Conservation (phyloP, 768 basidiomycete species). For the Mycena filopes region DNA sequence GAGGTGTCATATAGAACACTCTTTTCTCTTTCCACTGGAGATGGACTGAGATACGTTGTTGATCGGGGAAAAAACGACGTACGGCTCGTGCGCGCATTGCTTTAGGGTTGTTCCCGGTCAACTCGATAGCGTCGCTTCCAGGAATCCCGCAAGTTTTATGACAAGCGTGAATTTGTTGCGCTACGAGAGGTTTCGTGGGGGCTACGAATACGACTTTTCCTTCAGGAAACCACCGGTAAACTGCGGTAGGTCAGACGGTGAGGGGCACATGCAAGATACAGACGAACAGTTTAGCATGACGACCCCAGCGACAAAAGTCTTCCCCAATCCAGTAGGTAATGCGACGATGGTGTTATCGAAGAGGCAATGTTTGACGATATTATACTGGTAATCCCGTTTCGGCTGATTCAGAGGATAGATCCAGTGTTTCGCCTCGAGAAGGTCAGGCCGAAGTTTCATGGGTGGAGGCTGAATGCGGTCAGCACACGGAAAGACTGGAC, state of each 20-base stretch:
- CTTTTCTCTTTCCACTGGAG: slow-evolving; percentile 84
- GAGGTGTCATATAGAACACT: slow-evolving; percentile 96
- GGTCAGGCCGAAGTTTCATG: slow-evolving; percentile 83
- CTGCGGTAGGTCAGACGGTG: slow-evolving; percentile 49
- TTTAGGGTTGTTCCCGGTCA: slow-evolving; percentile 80
- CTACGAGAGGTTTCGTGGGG: slow-evolving; percentile 95
- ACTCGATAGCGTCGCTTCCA: slow-evolving; percentile 82
- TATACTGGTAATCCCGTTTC: slow-evolving; percentile 94
- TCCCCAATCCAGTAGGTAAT: slow-evolving; percentile 95
- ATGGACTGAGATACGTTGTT: slow-evolving; percentile 24
- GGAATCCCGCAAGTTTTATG: slow-evolving; percentile 95
- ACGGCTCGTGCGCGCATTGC: slow-evolving; percentile 69
- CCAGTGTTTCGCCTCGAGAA: slow-evolving; percentile 86
- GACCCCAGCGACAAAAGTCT: slow-evolving; percentile 97
- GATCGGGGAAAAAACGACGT: slow-evolving; percentile 38
- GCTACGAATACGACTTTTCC: slow-evolving; percentile 96
- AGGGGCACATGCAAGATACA: background rate
- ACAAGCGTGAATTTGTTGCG: slow-evolving; percentile 94
- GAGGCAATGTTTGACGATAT: slow-evolving; percentile 86
- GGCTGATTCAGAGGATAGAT: slow-evolving; percentile 90
- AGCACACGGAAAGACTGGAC: slow-evolving; percentile 37
- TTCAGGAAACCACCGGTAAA: slow-evolving; percentile 92
- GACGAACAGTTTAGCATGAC: slow-evolving; percentile 91
- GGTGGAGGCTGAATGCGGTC: slow-evolving; percentile 64
- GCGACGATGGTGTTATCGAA: slow-evolving; percentile 96